Percentiles rank a stretch among this genome's conserved stretches.
These are phyloP conservation scores for Hericium coralloides DNA, from an alignment of 768 basidiomycete species.

Conservation along the genomic window DNA sequence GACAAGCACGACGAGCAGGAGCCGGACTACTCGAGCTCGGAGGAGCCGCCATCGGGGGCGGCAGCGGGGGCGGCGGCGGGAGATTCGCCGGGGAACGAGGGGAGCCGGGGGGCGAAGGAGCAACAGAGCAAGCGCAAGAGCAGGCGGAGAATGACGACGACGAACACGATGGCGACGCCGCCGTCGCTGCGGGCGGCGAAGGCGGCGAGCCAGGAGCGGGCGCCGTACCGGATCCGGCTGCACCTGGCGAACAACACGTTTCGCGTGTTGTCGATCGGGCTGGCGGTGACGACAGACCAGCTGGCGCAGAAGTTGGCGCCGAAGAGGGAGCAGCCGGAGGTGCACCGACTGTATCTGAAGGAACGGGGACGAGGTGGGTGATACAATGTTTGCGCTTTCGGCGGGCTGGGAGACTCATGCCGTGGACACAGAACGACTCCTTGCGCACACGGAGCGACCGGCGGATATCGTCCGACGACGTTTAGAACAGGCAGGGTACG, in stretches of 20 bases:
- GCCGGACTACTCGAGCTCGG: constrained; percentile 35
- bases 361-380: constrained; percentile 66
- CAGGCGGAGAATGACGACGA: constrained; percentile 8
- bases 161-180: background rate
- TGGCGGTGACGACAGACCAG: constrained; percentile 59
- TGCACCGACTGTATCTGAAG: constrained; percentile 64
- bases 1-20: constrained; percentile 34
- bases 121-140: constrained; percentile 13
- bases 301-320: constrained; percentile 53
- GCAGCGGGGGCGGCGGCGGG: constrained; percentile 8
- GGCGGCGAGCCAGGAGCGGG: background rate
- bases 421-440: constrained; percentile 57
- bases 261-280: constrained; percentile 56
- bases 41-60: constrained; percentile 26
- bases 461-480: constrained; percentile 77
- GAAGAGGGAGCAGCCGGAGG: constrained; percentile 45
- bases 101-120: background rate
- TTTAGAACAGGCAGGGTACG: constrained; percentile 85
- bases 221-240: constrained; percentile 56
- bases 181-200: background rate
- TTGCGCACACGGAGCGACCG: constrained; percentile 75
- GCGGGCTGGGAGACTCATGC: background rate
- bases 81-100: constrained; percentile 5
- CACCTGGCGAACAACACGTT: constrained; percentile 67
- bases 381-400: background rate